These are phyloP conservation scores for Umbelopsis isabellina DNA, from an alignment of 192 early-diverging fungal genomes.

Conservation along the genomic window DNA sequence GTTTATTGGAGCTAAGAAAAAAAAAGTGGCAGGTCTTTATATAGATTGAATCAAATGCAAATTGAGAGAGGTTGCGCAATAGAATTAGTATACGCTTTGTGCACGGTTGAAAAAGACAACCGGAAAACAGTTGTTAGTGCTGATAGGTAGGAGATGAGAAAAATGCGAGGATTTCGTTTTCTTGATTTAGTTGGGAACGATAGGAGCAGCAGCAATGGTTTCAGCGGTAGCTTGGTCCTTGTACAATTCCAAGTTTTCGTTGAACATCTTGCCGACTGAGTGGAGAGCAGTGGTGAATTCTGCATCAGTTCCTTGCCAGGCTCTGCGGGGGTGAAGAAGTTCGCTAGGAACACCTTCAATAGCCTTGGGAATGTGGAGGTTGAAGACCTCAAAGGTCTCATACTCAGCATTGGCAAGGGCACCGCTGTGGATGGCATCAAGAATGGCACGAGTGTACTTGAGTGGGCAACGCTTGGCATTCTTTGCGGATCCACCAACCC, in stretches of 20 bases:
- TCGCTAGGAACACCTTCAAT: constrained; percentile 79
- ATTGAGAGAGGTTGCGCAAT: no score
- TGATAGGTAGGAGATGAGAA: background rate
- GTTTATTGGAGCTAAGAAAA: no score
- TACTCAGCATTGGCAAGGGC: constrained; percentile 86
- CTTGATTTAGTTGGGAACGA: constrained; percentile 37
- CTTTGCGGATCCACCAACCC: constrained; percentile 94
- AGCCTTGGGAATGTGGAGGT: constrained; percentile 82
- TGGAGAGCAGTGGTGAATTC: constrained; percentile 66
- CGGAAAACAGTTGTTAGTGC: no score
- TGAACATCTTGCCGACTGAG: constrained; percentile 85
- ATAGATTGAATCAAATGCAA: no score
- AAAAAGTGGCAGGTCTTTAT: no score
- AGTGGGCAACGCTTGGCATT: constrained; percentile 89
- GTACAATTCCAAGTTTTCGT: constrained; percentile 89
- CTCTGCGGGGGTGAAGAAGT: constrained; percentile 83
- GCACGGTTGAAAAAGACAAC: no score
- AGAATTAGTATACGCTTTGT: no score
- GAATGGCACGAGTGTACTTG: constrained; percentile 97
- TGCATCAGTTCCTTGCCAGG: constrained; percentile 79
- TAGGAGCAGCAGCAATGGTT: constrained; percentile 73
- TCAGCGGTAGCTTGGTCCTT: constrained; percentile 75
- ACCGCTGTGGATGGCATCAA: constrained; percentile 96
- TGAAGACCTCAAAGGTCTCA: constrained; percentile 86
- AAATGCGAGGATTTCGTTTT: background rate